Percentiles rank a stretch among this genome's conserved stretches.
phyloP scores from a whole-genome alignment of 2,329 filamentous ascomycete species.

The Diaporthe velutina region DNA sequence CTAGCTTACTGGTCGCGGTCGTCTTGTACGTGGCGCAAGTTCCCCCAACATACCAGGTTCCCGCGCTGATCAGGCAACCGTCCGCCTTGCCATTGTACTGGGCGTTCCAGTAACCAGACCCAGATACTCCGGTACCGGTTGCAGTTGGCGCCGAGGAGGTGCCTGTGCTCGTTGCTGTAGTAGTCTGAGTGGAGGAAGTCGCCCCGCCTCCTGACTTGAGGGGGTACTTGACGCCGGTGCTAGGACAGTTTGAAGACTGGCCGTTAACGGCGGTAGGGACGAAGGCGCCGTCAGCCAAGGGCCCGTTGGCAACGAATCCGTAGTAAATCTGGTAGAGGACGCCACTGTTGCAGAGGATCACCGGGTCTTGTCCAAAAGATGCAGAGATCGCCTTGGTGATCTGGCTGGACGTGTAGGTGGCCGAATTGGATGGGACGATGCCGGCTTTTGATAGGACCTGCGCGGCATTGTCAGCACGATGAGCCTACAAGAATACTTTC shows the following conservation, averaged over 20 bases:
- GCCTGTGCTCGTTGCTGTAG: conserved; percentile 44
- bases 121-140: conserved; percentile 54
- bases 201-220: conserved; percentile 32
- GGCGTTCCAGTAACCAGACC: conserved; percentile 72
- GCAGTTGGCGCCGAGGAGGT: conserved; percentile 53
- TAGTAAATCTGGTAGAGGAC: conserved; percentile 38
- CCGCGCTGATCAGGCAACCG: conserved; percentile 77
- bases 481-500: no score
- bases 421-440: conserved; percentile 35
- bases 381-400: conserved; percentile 37
- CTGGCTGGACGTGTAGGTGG: conserved; percentile 33
- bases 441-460: conserved; percentile 35
- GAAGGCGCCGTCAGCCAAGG: conserved; percentile 34
- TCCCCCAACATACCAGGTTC: conserved; percentile 76
- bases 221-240: conserved; percentile 35
- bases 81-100: conserved; percentile 58
- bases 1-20: conserved; percentile 49
- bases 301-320: conserved; percentile 32
- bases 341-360: conserved; percentile 30
- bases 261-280: conserved; percentile 30
- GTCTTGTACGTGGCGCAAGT: conserved; percentile 77
- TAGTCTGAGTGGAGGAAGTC: conserved; percentile 14
- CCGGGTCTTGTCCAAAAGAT: conserved; percentile 33
- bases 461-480: not conserved
- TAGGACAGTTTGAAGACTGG: conserved; percentile 34